phyloP scores from a whole-genome alignment of 1,139 yeast species.

The Arxiozyma slooffiae region DNA sequence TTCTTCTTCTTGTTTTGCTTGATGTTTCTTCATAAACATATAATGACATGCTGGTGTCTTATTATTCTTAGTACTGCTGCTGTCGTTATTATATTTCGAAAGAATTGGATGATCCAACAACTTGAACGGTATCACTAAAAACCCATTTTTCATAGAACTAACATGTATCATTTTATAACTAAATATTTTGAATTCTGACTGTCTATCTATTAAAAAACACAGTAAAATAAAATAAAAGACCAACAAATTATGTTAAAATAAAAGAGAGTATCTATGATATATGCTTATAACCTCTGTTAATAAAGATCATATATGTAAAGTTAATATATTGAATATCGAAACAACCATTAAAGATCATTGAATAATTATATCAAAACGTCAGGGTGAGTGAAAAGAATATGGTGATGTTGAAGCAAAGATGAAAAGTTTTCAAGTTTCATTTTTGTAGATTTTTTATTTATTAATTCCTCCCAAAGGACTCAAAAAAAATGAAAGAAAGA shows the following conservation, averaged over 20 bases:
- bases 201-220: too few relatives aligned
- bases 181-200: not conserved
- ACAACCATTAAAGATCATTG: not conserved
- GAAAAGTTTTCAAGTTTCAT: not conserved
- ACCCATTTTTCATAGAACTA: slow-evolving; percentile 32
- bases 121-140: slow-evolving; percentile 32
- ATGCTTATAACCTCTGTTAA: too few relatives aligned
- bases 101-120: slow-evolving; percentile 22
- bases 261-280: too few relatives aligned
- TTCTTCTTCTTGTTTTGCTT: slow-evolving; percentile 36
- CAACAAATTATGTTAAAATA: too few relatives aligned
- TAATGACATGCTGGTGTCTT: slow-evolving; percentile 33
- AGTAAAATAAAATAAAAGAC: too few relatives aligned
- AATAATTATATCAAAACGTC: too few relatives aligned
- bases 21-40: slow-evolving; percentile 56
- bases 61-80: not conserved
- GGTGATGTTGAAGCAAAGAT: not conserved
- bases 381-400: too few relatives aligned
- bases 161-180: slow-evolving; percentile 3
- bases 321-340: too few relatives aligned
- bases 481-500: too few relatives aligned
- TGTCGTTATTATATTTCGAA: slow-evolving; percentile 9
- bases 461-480: not conserved
- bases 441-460: too few relatives aligned
- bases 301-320: too few relatives aligned